phyloP scores from a whole-genome alignment of 179 eudicot species.

The Carnegiea gigantea region DNA sequence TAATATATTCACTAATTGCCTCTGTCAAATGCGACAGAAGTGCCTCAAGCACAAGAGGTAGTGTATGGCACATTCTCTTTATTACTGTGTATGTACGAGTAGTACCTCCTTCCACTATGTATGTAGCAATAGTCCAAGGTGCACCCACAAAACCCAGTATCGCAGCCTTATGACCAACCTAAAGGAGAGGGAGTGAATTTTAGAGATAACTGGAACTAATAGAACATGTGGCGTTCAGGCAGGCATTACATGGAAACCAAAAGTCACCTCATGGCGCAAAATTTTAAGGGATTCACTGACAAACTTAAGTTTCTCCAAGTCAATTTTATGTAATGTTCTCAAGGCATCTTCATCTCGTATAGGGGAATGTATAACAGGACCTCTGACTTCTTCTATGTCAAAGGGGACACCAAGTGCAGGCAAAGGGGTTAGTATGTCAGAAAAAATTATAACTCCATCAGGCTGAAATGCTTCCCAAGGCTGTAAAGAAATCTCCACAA shows the following conservation, averaged over 20 bases:
- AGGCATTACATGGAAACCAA: conserved; percentile 22
- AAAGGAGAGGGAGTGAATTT: conserved; percentile 26
- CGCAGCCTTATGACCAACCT: conserved; percentile 91
- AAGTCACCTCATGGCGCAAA: conserved; percentile 72
- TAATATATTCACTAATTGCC: conserved; percentile 76
- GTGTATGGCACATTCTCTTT: conserved; percentile 93
- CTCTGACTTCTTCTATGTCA: conserved; percentile 95
- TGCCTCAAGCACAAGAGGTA: conserved; percentile 67
- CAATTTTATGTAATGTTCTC: conserved; percentile 74
- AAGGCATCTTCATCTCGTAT: conserved; percentile 75
- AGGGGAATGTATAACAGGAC: conserved; percentile 93
- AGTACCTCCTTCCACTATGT: conserved; percentile 95
- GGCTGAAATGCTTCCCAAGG: conserved; percentile 97
- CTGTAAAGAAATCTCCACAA: conserved; percentile 98
- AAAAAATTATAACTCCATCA: conserved; percentile 94
- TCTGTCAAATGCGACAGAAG: conserved; percentile 76
- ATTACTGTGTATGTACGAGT: conserved; percentile 85
- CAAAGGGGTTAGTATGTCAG: conserved; percentile 95
- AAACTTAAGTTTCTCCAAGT: conserved; percentile 75
- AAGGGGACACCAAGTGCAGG: conserved; percentile 98
- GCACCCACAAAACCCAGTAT: conserved; percentile 97
- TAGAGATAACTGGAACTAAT: conserved; percentile 20
- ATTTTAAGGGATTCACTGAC: conserved; percentile 85
- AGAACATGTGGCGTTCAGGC: conserved; percentile 24
- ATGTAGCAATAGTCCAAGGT: conserved; percentile 98